A percentile compares a stretch with the other conserved stretches of the same genome.
phyloP scores from a whole-genome alignment of 1,284 basidiomycete genomes.

The Ustilago loliicola region DNA sequence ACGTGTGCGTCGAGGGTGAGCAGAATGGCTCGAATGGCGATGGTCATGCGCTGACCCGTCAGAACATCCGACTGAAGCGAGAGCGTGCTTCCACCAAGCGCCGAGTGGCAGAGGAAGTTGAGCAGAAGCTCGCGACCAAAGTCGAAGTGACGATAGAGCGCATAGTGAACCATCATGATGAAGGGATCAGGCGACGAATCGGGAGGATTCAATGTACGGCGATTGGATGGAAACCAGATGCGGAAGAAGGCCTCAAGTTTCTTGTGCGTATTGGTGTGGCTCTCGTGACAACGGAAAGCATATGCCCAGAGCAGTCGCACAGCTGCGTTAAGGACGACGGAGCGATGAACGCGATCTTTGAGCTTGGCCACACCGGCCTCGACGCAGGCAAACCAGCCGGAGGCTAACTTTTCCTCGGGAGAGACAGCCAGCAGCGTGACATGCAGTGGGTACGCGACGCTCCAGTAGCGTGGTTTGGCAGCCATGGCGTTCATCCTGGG shows the following conservation, averaged over 20 bases:
- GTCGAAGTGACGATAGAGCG: conserved; percentile 87
- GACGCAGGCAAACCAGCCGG: conserved; percentile 79
- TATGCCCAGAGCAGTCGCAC: conserved; percentile 92
- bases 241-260: conserved; percentile 84
- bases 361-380: conserved; percentile 77
- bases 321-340: conserved; percentile 83
- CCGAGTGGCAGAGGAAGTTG: conserved; percentile 60
- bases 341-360: conserved; percentile 86
- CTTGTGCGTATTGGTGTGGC: conserved; percentile 80
- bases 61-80: conserved; percentile 65
- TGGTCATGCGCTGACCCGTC: conserved; percentile 74
- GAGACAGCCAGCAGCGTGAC: conserved; percentile 88
- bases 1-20: conserved; percentile 81
- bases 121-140: conserved; percentile 85
- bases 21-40: conserved; percentile 83
- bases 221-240: conserved; percentile 83
- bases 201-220: conserved; percentile 77
- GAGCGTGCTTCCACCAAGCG: conserved; percentile 58
- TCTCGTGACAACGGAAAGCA: conserved; percentile 89
- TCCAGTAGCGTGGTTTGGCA: conserved; percentile 90
- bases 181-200: conserved; percentile 85
- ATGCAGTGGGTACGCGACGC: conserved; percentile 85
- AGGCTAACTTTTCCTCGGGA: conserved; percentile 85
- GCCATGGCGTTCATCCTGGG: conserved; percentile 88
- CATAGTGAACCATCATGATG: conserved; percentile 83